Conservation (phyloP, 75 land plant genomes). For the Cunninghamia lanceolata region DNA sequence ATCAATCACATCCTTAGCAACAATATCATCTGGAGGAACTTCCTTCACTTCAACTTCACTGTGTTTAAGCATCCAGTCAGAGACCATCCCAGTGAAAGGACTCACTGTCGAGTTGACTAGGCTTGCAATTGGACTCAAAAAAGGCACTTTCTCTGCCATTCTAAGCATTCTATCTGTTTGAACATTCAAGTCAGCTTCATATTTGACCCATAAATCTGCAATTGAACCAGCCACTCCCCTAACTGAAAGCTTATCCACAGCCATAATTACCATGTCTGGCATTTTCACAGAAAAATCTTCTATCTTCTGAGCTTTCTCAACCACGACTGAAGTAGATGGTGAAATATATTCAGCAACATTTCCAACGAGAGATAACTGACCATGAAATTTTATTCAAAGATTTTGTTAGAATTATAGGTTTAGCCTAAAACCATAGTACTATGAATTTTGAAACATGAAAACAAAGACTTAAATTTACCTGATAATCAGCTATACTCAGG, state of each 20-base stretch:
- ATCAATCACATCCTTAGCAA: background rate
- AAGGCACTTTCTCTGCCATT: slow-evolving; percentile 3
- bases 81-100: background rate
- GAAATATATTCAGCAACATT: background rate
- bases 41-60: slow-evolving; percentile 8
- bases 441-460: background rate
- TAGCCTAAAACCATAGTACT: background rate
- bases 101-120: background rate
- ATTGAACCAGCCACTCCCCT: slow-evolving; percentile 4
- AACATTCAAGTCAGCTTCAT: background rate
- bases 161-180: background rate
- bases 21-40: background rate
- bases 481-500: slow-evolving; percentile 4
- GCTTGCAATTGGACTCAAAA: background rate
- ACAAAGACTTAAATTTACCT: background rate
- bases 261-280: background rate
- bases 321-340: background rate
- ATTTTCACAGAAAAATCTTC: slow-evolving; percentile 3
- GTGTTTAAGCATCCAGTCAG: slow-evolving; percentile 10
- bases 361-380: slow-evolving; percentile 3
- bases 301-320: slow-evolving; percentile 3
- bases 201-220: slow-evolving; percentile 11
- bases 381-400: background rate
- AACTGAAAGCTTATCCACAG: slow-evolving; percentile 9
- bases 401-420: background rate